phyloP scores from a whole-genome alignment of 1,139 yeast species.

The Diutina neorugosa region DNA sequence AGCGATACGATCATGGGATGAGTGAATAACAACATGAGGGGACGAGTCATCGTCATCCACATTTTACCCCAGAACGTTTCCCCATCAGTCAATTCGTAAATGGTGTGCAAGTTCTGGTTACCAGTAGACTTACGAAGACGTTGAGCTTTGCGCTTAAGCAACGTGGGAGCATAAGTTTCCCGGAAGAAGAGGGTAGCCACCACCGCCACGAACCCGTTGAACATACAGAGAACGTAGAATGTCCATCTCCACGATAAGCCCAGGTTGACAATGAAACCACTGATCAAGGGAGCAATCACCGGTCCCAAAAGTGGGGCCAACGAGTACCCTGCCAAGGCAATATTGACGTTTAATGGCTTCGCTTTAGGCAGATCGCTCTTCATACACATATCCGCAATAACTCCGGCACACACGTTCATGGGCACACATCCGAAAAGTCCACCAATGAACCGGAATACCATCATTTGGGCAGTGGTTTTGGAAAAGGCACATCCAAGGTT shows the following conservation, averaged over 20 bases:
- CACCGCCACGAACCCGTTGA: slow-evolving; percentile 28
- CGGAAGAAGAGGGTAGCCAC: slow-evolving; percentile 22
- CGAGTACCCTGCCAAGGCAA: slow-evolving; percentile 30
- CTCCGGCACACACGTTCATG: slow-evolving; percentile 4
- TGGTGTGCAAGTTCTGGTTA: slow-evolving; percentile 27
- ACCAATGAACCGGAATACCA: slow-evolving; percentile 27
- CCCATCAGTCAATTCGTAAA: slow-evolving; percentile 22
- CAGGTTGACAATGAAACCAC: slow-evolving; percentile 4
- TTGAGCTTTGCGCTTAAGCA: slow-evolving; percentile 22
- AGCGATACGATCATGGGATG: slow-evolving; percentile 43
- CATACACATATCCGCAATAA: slow-evolving; percentile 3
- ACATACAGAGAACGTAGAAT: slow-evolving; percentile 28
- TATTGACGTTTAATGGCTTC: slow-evolving; percentile 9
- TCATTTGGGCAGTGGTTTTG: slow-evolving; percentile 25
- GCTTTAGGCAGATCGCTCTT: slow-evolving; percentile 1
- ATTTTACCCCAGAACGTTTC: slow-evolving; percentile 20
- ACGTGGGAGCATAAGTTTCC: slow-evolving; percentile 31
- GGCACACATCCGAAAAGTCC: slow-evolving; percentile 19
- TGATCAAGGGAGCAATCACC: slow-evolving; percentile 12
- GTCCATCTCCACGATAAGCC: slow-evolving; percentile 29
- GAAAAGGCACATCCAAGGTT: slow-evolving; percentile 15
- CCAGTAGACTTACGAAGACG: slow-evolving; percentile 23
- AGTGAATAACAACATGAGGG: slow-evolving; percentile 35
- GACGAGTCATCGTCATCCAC: slow-evolving; percentile 34
- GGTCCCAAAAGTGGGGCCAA: slow-evolving; percentile 45